Conservation (phyloP, 2,329 filamentous ascomycete species). For the Rachicladosporium sp. region DNA sequence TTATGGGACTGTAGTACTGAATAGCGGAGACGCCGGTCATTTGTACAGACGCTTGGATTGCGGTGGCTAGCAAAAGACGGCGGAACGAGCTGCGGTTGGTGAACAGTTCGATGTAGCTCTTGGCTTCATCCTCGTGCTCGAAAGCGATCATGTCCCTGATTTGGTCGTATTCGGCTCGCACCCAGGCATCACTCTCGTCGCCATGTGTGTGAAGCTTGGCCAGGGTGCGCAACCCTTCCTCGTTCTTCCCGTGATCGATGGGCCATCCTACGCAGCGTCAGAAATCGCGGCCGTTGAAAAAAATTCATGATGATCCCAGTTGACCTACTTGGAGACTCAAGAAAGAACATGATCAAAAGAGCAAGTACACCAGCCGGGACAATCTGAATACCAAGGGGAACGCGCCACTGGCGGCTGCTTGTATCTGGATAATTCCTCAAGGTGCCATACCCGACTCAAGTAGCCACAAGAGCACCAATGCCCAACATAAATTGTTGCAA, state of each 20-base stretch:
- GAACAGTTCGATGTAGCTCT: constrained; percentile 59
- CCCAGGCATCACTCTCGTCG: constrained; percentile 53
- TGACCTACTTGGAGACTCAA: constrained; percentile 50
- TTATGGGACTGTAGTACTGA: constrained; percentile 62
- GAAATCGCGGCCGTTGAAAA: too few relatives aligned
- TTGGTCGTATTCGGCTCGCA: constrained; percentile 58
- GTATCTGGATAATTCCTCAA: constrained; percentile 38
- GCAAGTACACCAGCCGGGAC: constrained; percentile 54
- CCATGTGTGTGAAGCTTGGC: constrained; percentile 60
- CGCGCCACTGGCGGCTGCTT: constrained; percentile 46
- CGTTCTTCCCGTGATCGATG: constrained; percentile 55
- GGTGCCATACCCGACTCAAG: constrained; percentile 58
- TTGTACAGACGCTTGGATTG: constrained; percentile 59
- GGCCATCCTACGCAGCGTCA: too few relatives aligned
- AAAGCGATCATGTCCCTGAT: constrained; percentile 55
- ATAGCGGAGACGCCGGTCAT: constrained; percentile 68
- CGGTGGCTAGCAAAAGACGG: constrained; percentile 55
- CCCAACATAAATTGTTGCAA: constrained; percentile 77
- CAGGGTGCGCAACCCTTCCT: constrained; percentile 54
- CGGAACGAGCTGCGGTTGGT: constrained; percentile 54
- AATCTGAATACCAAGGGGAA: constrained; percentile 58
- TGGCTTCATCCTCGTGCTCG: constrained; percentile 56
- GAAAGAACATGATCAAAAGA: constrained; percentile 57
- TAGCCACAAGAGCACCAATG: constrained; percentile 58
- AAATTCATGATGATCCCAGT: too few relatives aligned